These are phyloP conservation scores for Sporothrix mexicana DNA, from an alignment of 2,329 filamentous ascomycete species.

Conservation along the genomic window DNA sequence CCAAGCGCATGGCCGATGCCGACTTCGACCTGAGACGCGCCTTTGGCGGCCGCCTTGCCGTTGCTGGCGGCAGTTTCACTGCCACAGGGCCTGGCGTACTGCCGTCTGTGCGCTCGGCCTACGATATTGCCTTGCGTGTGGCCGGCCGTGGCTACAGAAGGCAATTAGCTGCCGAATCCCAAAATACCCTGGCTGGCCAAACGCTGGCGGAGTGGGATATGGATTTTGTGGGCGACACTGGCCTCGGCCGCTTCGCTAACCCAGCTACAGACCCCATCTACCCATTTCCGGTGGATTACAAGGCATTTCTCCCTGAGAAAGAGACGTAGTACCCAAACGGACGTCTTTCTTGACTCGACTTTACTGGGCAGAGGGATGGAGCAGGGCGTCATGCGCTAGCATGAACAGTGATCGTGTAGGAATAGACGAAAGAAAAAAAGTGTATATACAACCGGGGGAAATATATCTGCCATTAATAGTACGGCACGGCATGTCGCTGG, in stretches of 20 bases:
- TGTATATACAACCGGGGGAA: too few relatives aligned
- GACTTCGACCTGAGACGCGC: conserved; percentile 59
- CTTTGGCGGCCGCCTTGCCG: conserved; percentile 68
- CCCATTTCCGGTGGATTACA: conserved; percentile 8
- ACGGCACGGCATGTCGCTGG: background rate
- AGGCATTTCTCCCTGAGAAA: conserved; percentile 13
- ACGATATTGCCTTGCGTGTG: conserved; percentile 51
- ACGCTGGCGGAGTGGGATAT: conserved; percentile 25
- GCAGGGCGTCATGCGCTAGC: too few relatives aligned
- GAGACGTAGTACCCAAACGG: too few relatives aligned
- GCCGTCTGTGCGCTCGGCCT: conserved; percentile 57
- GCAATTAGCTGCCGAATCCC: background rate
- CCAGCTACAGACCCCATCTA: conserved; percentile 25
- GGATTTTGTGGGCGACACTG: conserved; percentile 39
- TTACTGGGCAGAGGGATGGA: too few relatives aligned
- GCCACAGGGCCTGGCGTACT: conserved; percentile 58
- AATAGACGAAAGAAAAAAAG: background rate
- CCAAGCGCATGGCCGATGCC: conserved; percentile 62
- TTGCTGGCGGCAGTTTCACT: conserved; percentile 64
- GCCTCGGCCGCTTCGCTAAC: conserved; percentile 36
- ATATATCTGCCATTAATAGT: background rate
- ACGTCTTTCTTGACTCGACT: too few relatives aligned
- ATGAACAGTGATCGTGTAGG: background rate
- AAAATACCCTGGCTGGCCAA: background rate
- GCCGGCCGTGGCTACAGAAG: conserved; percentile 39